phyloP scores from a whole-genome alignment of 164 flowering plant genomes.

The Sextonia rubra region DNA sequence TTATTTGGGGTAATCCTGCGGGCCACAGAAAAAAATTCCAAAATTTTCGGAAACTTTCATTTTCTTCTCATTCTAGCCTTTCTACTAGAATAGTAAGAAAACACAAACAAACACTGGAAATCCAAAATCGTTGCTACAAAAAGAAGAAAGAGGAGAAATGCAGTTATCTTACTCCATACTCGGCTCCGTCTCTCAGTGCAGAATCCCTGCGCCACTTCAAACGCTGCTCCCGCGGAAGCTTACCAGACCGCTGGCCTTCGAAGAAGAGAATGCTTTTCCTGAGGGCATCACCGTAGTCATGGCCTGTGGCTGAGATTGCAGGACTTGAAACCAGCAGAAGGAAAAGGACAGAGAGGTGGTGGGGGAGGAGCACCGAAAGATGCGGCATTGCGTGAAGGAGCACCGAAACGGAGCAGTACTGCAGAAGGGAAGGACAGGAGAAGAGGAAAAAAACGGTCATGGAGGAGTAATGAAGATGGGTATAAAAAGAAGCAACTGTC shows the following conservation, averaged over 20 bases:
- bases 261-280: conserved; percentile 86
- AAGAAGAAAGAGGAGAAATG: neutral
- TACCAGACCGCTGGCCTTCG: conserved; percentile 95
- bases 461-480: neutral
- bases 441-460: neutral
- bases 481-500: conserved; percentile 3
- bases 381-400: conserved; percentile 2
- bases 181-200: conserved; percentile 71
- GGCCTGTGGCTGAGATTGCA: conserved; percentile 12
- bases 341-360: neutral
- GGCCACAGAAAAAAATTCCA: no score
- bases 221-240: conserved; percentile 82
- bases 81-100: no score
- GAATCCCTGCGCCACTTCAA: conserved; percentile 85
- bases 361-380: neutral
- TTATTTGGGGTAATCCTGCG: no score
- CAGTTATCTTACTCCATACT: conserved; percentile 54
- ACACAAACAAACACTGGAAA: no score
- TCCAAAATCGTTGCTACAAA: no score
- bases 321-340: conserved; percentile 4
- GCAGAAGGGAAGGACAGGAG: neutral
- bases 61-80: no score
- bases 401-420: neutral
- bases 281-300: conserved; percentile 77
- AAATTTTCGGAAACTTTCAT: no score